Evolutionary conservation across 805 yeast genomes (phyloP), one percentile per base, ranked within the genome.

Genomic region (Cyberlindnera petersonii): DNA sequence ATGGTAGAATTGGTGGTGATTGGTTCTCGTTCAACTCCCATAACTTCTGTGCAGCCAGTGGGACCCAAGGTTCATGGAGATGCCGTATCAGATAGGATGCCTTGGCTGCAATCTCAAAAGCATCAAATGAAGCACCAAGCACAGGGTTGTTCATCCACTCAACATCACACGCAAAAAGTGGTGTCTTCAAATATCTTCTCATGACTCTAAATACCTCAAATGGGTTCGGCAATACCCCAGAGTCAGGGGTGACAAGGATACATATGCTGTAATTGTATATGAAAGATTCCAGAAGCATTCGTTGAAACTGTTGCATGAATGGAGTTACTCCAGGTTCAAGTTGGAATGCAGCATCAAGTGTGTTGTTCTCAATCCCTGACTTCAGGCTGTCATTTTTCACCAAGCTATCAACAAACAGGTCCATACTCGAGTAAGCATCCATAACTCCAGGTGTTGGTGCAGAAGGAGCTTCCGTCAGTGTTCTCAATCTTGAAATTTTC

Each of bases 261-360:
- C 65, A 57, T 7, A 65, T 58, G 8, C 70, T 56, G 43, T 64
- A 71, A 41, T 65, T 68, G 52, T 65, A 68, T 4, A 70, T 48
- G 43, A 68, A 71, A 28, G 73, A 68, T 37, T 72, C 77, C 18
- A 68, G 39, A 32, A 68, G 58, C 49, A 68, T 66, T 31, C 69
- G 50, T 23, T 52, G 52, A 30, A 49, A 52, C 40, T 48, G 51
- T 9, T 21, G 24, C 27, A 16, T 23, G 18, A 31, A 31, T 14
- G 33, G 33, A 14, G 33, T 31, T 11, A 15, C 9, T 15, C 21
- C 28, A 6, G 28, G 26, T 15, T 21, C 18, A 13, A 8, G 16
- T n/a, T 8, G 18, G 13, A 6, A 20, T 10, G 5, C 24, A n/a
- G n/a, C 26, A 21, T 26, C 33, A 14, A 31, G 14, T 3, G 22